Percentiles rank a stretch among this genome's conserved stretches.
Conservation (phyloP, 805 yeast genomes). For the Zygosaccharomyces kombuchaensis region DNA sequence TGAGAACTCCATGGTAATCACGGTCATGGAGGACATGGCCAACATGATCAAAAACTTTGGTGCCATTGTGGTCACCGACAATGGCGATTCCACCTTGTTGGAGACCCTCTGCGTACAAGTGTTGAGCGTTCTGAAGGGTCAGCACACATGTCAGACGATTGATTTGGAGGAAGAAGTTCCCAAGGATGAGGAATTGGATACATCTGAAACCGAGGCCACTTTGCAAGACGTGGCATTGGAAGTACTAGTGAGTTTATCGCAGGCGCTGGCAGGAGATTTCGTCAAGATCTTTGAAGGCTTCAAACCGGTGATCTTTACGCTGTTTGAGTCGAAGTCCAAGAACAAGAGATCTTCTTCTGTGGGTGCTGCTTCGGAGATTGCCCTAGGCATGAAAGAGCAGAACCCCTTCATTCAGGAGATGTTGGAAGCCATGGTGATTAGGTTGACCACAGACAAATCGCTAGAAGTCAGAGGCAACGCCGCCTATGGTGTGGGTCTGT, state of each 20-base stretch:
- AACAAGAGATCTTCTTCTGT: constrained; percentile 77
- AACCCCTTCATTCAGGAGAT: constrained; percentile 69
- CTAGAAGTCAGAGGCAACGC: constrained; percentile 91
- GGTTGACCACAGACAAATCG: constrained; percentile 69
- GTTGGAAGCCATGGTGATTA: constrained; percentile 62
- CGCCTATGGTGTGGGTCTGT: constrained; percentile 90
- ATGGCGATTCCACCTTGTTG: constrained; percentile 52
- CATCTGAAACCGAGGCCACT: constrained; percentile 59
- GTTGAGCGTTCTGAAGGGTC: constrained; percentile 69
- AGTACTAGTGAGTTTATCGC: constrained; percentile 70
- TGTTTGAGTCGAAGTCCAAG: constrained; percentile 58
- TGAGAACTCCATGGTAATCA: constrained; percentile 75
- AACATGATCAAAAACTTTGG: constrained; percentile 71
- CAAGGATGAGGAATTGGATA: constrained; percentile 52
- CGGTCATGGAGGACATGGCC: constrained; percentile 67
- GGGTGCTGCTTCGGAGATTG: constrained; percentile 89
- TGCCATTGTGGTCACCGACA: constrained; percentile 58
- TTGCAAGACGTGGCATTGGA: constrained; percentile 83
- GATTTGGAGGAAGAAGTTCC: constrained; percentile 63
- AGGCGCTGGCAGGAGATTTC: constrained; percentile 77
- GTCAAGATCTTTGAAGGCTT: constrained; percentile 65
- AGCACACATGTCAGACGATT: constrained; percentile 77
- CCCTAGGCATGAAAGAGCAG: constrained; percentile 61
- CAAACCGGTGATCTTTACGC: constrained; percentile 56
- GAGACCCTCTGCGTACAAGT: constrained; percentile 68